Percentiles rank a stretch among this genome's conserved stretches.
These are phyloP conservation scores for Sophora flavescens DNA, from an alignment of 306 rosid species.

Conservation along the genomic window DNA sequence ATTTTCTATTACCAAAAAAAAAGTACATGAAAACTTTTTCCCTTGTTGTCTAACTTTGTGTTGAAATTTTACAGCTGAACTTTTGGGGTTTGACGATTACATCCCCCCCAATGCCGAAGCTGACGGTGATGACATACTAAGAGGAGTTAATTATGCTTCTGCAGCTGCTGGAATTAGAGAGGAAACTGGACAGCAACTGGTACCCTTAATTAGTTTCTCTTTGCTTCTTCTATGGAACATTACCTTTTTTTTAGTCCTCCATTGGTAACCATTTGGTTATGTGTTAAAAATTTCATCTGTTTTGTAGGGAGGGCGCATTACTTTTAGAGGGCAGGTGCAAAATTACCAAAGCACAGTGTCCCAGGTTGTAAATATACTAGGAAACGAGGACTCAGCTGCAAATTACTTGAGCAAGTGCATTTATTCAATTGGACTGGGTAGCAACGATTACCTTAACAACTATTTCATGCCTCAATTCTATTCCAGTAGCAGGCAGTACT, in stretches of 20 bases:
- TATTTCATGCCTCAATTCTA: constrained; percentile 86
- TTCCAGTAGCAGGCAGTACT: constrained; percentile 58
- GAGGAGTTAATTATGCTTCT: constrained; percentile 91
- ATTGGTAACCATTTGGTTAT: constrained; percentile 8
- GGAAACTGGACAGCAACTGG: constrained; percentile 95
- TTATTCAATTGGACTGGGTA: constrained; percentile 85
- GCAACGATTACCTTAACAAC: constrained; percentile 96
- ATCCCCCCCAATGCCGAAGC: constrained; percentile 67
- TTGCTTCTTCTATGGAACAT: background rate
- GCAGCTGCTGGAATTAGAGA: constrained; percentile 99
- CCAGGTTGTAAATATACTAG: constrained; percentile 72
- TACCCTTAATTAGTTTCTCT: constrained; percentile 14
- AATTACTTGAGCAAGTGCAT: constrained; percentile 78
- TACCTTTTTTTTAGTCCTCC: background rate
- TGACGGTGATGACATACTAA: constrained; percentile 67
- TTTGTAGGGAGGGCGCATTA: constrained; percentile 78
- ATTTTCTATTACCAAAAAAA: no score
- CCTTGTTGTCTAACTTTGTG: constrained; percentile 11
- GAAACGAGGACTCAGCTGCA: constrained; percentile 76
- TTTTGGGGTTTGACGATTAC: constrained; percentile 61
- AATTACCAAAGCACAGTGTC: constrained; percentile 76
- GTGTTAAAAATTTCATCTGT: background rate
- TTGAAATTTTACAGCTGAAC: constrained; percentile 58
- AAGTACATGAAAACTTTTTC: constrained; percentile 7
- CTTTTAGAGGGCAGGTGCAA: constrained; percentile 78